phyloP scores from a whole-genome alignment of 495 filamentous ascomycete genomes.

The Hypomontagnella monticulosa region DNA sequence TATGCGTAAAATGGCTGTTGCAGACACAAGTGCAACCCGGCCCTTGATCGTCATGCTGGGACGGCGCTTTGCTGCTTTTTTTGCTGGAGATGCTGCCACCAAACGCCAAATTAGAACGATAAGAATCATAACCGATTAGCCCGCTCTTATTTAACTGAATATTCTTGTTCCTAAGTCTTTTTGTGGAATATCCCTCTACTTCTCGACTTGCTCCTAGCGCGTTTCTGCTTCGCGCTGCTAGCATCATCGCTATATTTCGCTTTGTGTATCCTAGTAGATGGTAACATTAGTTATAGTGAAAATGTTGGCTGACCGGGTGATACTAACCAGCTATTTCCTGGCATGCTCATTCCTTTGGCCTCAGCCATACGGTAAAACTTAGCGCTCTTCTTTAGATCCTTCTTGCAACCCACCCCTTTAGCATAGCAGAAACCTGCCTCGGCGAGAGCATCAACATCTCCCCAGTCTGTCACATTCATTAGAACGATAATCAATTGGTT shows the following conservation, averaged over 20 bases:
- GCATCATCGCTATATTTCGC: conserved; percentile 82
- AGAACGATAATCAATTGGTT: conserved; percentile 19
- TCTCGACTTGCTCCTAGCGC: conserved; percentile 57
- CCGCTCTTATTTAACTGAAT: neutral
- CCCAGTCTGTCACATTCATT: conserved; percentile 70
- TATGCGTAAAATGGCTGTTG: conserved; percentile 20
- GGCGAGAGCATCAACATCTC: conserved; percentile 92
- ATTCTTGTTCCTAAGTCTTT: conserved; percentile 25
- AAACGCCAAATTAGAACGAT: conserved; percentile 27
- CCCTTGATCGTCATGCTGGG: conserved; percentile 24
- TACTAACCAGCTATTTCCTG: conserved; percentile 94
- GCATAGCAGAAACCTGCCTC: conserved; percentile 91
- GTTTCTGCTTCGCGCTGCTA: conserved; percentile 45
- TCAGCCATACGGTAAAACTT: conserved; percentile 91
- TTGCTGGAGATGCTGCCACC: conserved; percentile 25
- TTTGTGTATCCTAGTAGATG: conserved; percentile 83
- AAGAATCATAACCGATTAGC: conserved; percentile 13
- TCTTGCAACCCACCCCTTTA: conserved; percentile 87
- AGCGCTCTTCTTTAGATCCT: conserved; percentile 94
- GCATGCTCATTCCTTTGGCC: conserved; percentile 93
- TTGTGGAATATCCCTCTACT: conserved; percentile 57
- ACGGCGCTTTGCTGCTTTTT: conserved; percentile 29
- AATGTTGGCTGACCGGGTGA: conserved; percentile 21
- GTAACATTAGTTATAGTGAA: conserved; percentile 19
- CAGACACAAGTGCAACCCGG: conserved; percentile 23